A percentile compares a stretch with the other conserved stretches of the same genome.
Conservation (phyloP, 1,284 basidiomycete species). For the Ustilago tritici region DNA sequence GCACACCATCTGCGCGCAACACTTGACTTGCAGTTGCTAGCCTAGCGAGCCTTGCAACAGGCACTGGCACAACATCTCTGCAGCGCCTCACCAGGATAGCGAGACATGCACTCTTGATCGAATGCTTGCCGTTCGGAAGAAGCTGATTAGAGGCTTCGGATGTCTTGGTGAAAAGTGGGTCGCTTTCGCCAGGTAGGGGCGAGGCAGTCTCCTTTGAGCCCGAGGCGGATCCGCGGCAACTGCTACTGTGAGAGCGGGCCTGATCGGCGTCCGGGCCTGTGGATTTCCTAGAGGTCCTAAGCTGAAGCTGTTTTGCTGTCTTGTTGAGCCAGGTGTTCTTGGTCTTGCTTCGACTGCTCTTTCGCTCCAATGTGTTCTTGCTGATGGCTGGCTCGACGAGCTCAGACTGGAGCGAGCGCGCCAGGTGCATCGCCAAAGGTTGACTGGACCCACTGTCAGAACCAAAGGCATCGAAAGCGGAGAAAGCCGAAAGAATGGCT, state of each 20-base stretch:
- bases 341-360: slow-evolving; percentile 16
- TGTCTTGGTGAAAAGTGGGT: slow-evolving; percentile 32
- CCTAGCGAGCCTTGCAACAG: slow-evolving; percentile 63
- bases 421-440: neutral
- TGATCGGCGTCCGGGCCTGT: slow-evolving; percentile 15
- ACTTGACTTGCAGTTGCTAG: slow-evolving; percentile 39
- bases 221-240: slow-evolving; percentile 17
- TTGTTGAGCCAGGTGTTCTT: slow-evolving; percentile 61
- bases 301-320: slow-evolving; percentile 55
- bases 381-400: neutral
- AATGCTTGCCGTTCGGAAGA: slow-evolving; percentile 27
- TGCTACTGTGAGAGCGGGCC: slow-evolving; percentile 1
- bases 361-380: neutral
- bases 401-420: slow-evolving; percentile 40
- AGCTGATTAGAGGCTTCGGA: slow-evolving; percentile 34
- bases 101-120: slow-evolving; percentile 49
- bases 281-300: slow-evolving; percentile 31
- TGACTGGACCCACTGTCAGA: slow-evolving; percentile 4
- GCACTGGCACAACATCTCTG: slow-evolving; percentile 66
- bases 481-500: slow-evolving; percentile 31
- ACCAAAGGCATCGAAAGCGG: slow-evolving; percentile 15
- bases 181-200: neutral
- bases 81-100: slow-evolving; percentile 59
- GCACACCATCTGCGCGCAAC: slow-evolving; percentile 15
- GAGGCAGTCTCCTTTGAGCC: slow-evolving; percentile 17